These are phyloP conservation scores for Protomyces inundatus DNA, from an alignment of 1,139 yeast species.

Conservation along the genomic window DNA sequence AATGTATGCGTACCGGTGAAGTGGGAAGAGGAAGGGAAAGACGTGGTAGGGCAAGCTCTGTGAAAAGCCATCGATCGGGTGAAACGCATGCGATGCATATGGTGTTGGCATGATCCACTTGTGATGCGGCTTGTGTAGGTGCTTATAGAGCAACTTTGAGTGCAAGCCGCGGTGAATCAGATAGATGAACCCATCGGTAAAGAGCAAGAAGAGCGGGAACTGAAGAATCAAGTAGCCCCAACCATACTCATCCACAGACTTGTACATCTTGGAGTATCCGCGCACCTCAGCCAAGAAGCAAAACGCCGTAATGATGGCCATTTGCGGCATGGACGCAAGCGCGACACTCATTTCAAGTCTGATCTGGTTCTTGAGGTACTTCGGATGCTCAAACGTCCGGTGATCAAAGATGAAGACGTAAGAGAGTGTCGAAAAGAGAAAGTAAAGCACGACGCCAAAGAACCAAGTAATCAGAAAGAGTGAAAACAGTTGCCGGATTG, in stretches of 20 bases:
- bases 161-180: slow-evolving; percentile 88
- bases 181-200: slow-evolving; percentile 90
- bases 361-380: slow-evolving; percentile 90
- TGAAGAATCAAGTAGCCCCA: slow-evolving; percentile 61
- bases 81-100: slow-evolving; percentile 97
- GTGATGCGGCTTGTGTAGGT: slow-evolving; percentile 95
- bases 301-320: slow-evolving; percentile 83
- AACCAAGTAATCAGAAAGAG: slow-evolving; percentile 67
- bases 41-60: slow-evolving; percentile 77
- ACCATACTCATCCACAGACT: slow-evolving; percentile 61
- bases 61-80: slow-evolving; percentile 87
- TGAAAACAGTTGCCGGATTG: slow-evolving; percentile 64
- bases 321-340: slow-evolving; percentile 70
- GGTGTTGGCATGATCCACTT: slow-evolving; percentile 99
- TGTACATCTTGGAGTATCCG: slow-evolving; percentile 76
- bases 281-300: slow-evolving; percentile 79
- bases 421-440: slow-evolving; percentile 68
- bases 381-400: slow-evolving; percentile 87
- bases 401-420: slow-evolving; percentile 77
- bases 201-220: slow-evolving; percentile 72
- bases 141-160: slow-evolving; percentile 81
- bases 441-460: slow-evolving; percentile 79
- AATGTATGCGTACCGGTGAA: slow-evolving; percentile 80
- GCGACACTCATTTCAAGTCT: slow-evolving; percentile 75
- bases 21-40: slow-evolving; percentile 77